Base-by-base conservation (phyloP, 2,329 filamentous ascomycete genomes). In the Cercospora nicotianae region DNA sequence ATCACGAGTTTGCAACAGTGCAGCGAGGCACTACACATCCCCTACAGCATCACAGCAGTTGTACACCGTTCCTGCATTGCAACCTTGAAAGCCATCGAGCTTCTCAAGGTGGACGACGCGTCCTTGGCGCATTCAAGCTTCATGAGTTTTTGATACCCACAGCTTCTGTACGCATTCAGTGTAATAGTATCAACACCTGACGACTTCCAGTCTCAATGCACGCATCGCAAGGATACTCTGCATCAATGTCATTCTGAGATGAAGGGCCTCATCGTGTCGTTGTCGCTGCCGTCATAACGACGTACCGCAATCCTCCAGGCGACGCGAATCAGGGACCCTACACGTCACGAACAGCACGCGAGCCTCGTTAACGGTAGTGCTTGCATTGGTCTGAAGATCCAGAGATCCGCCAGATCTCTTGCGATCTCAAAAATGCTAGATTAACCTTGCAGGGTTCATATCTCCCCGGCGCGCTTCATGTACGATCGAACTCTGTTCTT, bases 401-500 rank as follows among this genome's bases (percentile, higher is more conserved):
- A 33, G 10, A 58, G 53, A 64, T 64, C 62, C 53, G 16, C 33
- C 30, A 64, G 51, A 64, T 64, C 51, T 58, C 2, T n/a, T 36
- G 23, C 33, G 60, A 66, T 66, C 63, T 60, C 28, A 23, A 8
- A 71, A 66, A 68, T 71, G 67, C 63, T 45, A 59, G 33, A 64
- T 48, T 36, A 64, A 67, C 68, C 65, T 67, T 31, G 63, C 60
- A 57, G 64, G 33, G 20, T 60, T 42, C 36, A 33, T 23, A n/a
- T 58, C 30, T 58, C 28, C 57, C 66, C 58, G 36, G 63, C 42
- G 30, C 51, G 23, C 53, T 48, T 61, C 36, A 64, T 64, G 65
- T 63, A 58, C 48, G 63, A 65, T 61, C 8, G 36, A 69, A 66
- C 62, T 69, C 45, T 72, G 69, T 69, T 67, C 68, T 66, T 70